phyloP scores from a whole-genome alignment of 305 asterid genomes.

The Coffea humblotiana region DNA sequence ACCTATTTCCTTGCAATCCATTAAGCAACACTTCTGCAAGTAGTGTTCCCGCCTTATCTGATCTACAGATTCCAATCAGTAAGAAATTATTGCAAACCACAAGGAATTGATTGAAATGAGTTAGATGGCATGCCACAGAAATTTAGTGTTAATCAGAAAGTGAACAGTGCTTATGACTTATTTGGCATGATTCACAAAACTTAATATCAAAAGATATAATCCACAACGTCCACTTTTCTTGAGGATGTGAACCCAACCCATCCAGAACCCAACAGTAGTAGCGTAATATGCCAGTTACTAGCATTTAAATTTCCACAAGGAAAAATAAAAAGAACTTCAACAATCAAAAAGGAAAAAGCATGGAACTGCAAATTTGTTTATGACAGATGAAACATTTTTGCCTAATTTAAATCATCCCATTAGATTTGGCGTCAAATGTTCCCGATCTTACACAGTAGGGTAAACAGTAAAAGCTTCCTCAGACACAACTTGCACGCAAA shows the following conservation, averaged over 20 bases:
- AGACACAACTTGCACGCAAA: not conserved
- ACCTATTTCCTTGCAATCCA: slow-evolving; percentile 95
- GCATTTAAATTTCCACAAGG: not conserved
- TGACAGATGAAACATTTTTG: not conserved
- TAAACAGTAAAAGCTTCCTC: not conserved
- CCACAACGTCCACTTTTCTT: not conserved
- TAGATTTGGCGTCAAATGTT: not conserved
- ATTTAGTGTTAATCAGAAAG: not conserved
- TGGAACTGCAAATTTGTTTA: not conserved
- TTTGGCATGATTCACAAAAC: not conserved
- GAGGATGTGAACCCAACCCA: not conserved
- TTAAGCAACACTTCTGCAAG: slow-evolving; percentile 86
- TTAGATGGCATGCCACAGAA: not conserved
- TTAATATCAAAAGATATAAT: not conserved
- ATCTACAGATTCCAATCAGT: slow-evolving; percentile 46
- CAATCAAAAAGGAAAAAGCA: not conserved
- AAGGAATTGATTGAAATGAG: not conserved
- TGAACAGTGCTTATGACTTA: not conserved
- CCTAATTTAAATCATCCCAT: too few species aligned
- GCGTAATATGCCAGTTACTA: not conserved
- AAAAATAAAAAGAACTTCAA: slow-evolving; percentile 3
- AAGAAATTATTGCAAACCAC: slow-evolving; percentile 9
- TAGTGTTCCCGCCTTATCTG: slow-evolving; percentile 86
- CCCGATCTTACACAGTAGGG: not conserved
- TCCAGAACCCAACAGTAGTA: not conserved